phyloP scores from a whole-genome alignment of 1,139 yeast species.

The Casaregolazyma suthepensis region DNA sequence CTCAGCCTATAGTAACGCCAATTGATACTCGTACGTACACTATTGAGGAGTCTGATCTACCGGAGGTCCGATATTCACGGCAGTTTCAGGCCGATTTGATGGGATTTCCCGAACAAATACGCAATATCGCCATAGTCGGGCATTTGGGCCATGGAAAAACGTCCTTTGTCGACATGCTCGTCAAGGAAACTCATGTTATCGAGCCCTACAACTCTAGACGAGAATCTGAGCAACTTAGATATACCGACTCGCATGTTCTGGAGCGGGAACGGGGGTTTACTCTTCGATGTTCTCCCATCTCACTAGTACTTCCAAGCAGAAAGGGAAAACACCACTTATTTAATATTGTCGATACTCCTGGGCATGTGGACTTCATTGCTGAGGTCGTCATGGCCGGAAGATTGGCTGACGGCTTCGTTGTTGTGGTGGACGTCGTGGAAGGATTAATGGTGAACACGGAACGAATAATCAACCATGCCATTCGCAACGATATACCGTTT shows the following conservation, averaged over 20 bases:
- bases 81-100: constrained; percentile 52
- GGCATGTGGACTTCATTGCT: constrained; percentile 78
- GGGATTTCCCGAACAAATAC: constrained; percentile 55
- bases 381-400: constrained; percentile 57
- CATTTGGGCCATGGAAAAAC: constrained; percentile 86
- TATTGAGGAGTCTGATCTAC: constrained; percentile 49
- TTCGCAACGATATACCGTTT: constrained; percentile 46
- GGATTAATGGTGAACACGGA: constrained; percentile 60
- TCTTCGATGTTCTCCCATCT: constrained; percentile 56
- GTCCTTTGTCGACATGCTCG: constrained; percentile 62
- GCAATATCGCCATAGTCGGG: constrained; percentile 82
- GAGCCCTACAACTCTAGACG: constrained; percentile 29
- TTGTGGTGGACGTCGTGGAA: constrained; percentile 81
- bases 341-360: constrained; percentile 82
- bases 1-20: constrained; percentile 67
- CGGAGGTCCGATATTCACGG: constrained; percentile 55
- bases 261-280: constrained; percentile 71
- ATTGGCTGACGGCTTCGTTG: constrained; percentile 57
- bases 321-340: constrained; percentile 51
- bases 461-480: constrained; percentile 43
- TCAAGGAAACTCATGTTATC: constrained; percentile 53
- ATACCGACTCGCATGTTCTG: constrained; percentile 62
- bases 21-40: constrained; percentile 39
- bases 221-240: constrained; percentile 45
- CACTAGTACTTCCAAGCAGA: constrained; percentile 54